phyloP scores from a whole-genome alignment of 257 asterid species.

The Petunia secreta region DNA sequence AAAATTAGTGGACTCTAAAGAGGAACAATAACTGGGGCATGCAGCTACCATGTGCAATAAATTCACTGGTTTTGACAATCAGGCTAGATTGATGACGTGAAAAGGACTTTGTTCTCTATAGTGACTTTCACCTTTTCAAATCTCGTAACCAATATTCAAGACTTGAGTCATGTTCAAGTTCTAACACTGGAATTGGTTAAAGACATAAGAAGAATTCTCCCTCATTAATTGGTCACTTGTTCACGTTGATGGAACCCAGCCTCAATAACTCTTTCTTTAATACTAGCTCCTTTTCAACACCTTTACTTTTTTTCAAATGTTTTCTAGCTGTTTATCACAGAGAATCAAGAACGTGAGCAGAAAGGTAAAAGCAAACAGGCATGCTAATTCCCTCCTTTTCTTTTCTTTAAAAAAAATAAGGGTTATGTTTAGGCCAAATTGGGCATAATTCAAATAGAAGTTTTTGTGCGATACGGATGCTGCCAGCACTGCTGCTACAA shows the following conservation, averaged over 20 bases:
- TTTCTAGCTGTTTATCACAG: background rate
- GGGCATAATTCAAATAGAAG: no score
- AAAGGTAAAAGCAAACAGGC: background rate
- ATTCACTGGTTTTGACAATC: slow-evolving; percentile 27
- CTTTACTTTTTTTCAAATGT: background rate
- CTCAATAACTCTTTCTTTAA: background rate
- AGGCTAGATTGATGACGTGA: slow-evolving; percentile 18
- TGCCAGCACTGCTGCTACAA: no score
- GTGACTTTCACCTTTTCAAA: background rate
- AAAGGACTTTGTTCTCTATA: background rate
- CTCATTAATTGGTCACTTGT: background rate
- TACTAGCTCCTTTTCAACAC: background rate
- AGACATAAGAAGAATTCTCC: background rate
- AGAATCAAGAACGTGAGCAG: background rate
- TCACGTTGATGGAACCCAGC: background rate
- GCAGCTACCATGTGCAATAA: slow-evolving; percentile 41
- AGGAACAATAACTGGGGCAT: slow-evolving; percentile 27
- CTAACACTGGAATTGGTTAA: background rate
- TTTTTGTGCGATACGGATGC: no score
- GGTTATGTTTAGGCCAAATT: no score
- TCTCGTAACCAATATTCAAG: background rate
- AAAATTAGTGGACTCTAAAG: slow-evolving; percentile 25
- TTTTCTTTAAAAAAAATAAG: no score
- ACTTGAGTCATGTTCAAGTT: background rate
- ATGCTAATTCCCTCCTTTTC: background rate